These are phyloP conservation scores for Ustilago shanxiensis DNA, from an alignment of 1,284 basidiomycete species.

Conservation along the genomic window DNA sequence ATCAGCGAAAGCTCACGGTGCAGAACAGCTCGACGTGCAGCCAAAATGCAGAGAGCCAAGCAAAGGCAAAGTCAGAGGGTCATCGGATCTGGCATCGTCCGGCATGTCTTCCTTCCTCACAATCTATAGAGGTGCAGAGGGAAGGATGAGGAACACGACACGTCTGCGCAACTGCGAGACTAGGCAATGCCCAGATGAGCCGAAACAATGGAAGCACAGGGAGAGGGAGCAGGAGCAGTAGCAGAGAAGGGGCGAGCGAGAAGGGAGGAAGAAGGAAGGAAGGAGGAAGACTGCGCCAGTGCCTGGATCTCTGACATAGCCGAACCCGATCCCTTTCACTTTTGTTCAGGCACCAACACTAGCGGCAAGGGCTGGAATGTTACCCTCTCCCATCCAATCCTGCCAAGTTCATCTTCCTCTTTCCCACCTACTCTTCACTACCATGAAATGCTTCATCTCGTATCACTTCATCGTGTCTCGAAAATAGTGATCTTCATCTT, in stretches of 20 bases:
- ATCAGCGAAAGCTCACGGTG: neutral
- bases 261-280: neutral
- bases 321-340: slow-evolving; percentile 4
- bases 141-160: neutral
- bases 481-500: no score
- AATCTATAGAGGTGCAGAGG: no score
- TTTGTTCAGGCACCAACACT: neutral
- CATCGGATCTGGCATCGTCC: neutral
- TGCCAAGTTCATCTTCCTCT: neutral
- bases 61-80: neutral
- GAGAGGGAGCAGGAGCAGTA: neutral
- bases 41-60: neutral
- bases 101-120: neutral
- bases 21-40: neutral
- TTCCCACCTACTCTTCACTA: neutral
- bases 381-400: neutral
- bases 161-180: neutral
- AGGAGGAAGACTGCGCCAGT: neutral
- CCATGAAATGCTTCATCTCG: neutral
- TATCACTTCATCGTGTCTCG: neutral
- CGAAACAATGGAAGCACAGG: no score
- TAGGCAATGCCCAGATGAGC: neutral
- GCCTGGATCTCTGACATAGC: neutral
- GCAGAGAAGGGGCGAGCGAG: neutral
- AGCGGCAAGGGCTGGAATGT: slow-evolving; percentile 16